These are phyloP conservation scores for Cinchona pubescens DNA, from an alignment of 257 asterid genomes.

Conservation along the genomic window DNA sequence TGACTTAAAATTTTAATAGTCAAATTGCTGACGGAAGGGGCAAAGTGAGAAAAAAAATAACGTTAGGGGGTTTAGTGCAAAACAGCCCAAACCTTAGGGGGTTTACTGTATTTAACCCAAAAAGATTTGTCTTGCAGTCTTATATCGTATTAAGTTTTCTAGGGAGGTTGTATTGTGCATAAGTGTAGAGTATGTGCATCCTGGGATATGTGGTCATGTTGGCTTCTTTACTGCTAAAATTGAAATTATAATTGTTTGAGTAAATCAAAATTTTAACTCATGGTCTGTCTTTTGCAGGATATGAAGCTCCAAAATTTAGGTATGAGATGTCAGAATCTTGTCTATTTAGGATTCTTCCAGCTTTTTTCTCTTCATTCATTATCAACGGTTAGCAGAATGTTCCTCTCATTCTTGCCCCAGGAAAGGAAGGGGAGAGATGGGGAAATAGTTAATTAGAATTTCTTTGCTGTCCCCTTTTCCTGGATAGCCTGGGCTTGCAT, in stretches of 20 bases:
- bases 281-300: slow-evolving; percentile 41
- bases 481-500: not conserved
- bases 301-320: slow-evolving; percentile 66
- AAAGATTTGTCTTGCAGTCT: too few species aligned
- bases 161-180: not conserved
- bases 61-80: too few species aligned
- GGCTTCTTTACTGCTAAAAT: not conserved
- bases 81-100: too few species aligned
- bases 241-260: not conserved
- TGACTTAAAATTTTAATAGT: too few species aligned
- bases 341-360: not conserved
- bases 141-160: too few species aligned
- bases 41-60: too few species aligned
- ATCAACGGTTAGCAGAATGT: not conserved
- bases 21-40: too few species aligned
- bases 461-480: not conserved
- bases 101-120: too few species aligned
- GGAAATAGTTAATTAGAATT: not conserved
- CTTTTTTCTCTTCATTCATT: not conserved
- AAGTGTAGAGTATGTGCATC: not conserved
- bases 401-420: not conserved
- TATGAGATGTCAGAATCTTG: slow-evolving; percentile 6
- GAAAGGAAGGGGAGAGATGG: too few species aligned
- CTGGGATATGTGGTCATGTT: not conserved
- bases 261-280: not conserved